Conservation (phyloP, 1,284 basidiomycete species). For the Puccinia triticina region DNA sequence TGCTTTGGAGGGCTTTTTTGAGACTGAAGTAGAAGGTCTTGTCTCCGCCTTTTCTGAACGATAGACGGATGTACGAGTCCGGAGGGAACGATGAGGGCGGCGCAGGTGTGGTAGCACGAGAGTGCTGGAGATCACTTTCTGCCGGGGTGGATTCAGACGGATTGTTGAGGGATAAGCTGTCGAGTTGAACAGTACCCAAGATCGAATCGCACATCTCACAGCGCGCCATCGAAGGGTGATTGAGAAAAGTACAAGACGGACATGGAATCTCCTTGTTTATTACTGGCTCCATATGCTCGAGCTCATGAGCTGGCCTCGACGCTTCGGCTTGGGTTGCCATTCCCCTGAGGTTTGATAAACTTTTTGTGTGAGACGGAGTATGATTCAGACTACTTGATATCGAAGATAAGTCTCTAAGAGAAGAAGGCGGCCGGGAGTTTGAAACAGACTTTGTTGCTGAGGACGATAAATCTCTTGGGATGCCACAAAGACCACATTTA, state of each 20-base stretch:
- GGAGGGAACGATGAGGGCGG: slow-evolving; percentile 67
- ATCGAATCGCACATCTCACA: slow-evolving; percentile 87
- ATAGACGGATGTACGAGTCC: slow-evolving; percentile 64
- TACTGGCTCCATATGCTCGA: not conserved
- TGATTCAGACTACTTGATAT: not conserved
- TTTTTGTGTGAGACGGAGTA: not conserved
- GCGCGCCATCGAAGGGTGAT: slow-evolving; percentile 72
- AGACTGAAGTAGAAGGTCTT: slow-evolving; percentile 79
- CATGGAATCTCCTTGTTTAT: slow-evolving; percentile 66
- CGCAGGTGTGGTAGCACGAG: slow-evolving; percentile 68
- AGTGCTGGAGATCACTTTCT: slow-evolving; percentile 53
- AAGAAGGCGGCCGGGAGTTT: slow-evolving; percentile 1
- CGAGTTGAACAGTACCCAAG: slow-evolving; percentile 62
- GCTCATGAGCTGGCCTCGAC: not conserved
- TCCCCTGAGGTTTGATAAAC: not conserved
- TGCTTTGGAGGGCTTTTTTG: slow-evolving; percentile 74
- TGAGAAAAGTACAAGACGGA: slow-evolving; percentile 87
- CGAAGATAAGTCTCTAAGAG: slow-evolving; percentile 1
- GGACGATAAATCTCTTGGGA: slow-evolving; percentile 26
- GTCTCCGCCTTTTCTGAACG: slow-evolving; percentile 88
- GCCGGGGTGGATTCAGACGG: slow-evolving; percentile 56
- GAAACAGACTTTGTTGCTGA: not conserved
- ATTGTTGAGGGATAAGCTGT: slow-evolving; percentile 52
- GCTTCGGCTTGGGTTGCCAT: slow-evolving; percentile 27
- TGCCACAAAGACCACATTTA: slow-evolving; percentile 36